phyloP scores from a whole-genome alignment of 1,284 basidiomycete species.

The Phaffia rhodozyma region DNA sequence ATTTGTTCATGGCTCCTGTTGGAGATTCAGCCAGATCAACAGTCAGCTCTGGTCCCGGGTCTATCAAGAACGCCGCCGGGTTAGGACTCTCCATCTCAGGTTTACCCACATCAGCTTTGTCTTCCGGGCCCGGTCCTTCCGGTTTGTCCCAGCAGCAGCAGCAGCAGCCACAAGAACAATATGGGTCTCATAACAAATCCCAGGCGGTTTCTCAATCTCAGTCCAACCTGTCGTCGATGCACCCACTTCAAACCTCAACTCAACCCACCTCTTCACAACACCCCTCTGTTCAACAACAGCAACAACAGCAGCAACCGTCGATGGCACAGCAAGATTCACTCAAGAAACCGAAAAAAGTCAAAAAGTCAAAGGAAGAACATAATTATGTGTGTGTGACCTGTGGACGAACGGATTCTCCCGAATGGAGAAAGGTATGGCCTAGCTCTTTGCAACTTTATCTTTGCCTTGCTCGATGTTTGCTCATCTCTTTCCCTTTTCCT shows the following conservation, averaged over 20 bases:
- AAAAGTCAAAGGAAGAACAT: slow-evolving; percentile 22
- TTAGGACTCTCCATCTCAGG: too few relatives aligned
- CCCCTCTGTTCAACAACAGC: background rate
- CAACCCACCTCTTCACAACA: background rate
- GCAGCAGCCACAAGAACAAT: background rate
- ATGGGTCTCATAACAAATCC: background rate
- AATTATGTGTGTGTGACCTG: slow-evolving; percentile 35
- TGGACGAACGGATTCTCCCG: slow-evolving; percentile 35
- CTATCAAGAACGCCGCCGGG: too few relatives aligned
- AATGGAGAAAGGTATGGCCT: slow-evolving; percentile 31
- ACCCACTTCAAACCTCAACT: background rate
- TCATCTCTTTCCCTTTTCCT: background rate
- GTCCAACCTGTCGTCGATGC: background rate
- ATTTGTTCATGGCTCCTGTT: background rate
- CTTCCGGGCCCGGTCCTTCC: background rate
- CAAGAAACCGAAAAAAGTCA: slow-evolving; percentile 19
- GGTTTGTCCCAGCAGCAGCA: background rate
- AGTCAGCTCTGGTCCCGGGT: too few relatives aligned
- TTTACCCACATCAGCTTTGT: background rate
- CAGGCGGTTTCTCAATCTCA: too few relatives aligned
- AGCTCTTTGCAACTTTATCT: background rate
- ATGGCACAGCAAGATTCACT: background rate
- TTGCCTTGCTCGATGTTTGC: background rate
- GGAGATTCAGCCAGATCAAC: too few relatives aligned
- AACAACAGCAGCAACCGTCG: background rate